A percentile compares a stretch with the other conserved stretches of the same genome.
Evolutionary conservation across 345 rosid genomes (phyloP).

Genomic region (Lepidium africanum): DNA sequence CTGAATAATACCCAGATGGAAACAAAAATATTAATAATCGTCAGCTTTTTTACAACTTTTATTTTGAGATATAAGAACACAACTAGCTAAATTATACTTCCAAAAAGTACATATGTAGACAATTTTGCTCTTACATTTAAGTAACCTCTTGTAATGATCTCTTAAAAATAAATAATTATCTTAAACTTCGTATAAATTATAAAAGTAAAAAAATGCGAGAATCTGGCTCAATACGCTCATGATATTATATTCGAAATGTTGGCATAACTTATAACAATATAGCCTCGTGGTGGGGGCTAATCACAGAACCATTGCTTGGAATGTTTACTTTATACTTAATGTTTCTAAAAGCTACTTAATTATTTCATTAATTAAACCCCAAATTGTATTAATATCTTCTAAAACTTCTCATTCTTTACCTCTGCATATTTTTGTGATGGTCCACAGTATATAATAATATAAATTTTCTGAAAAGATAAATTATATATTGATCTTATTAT

Average conservation of each 20-base stretch:
- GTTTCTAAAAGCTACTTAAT: neutral
- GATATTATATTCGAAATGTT: constrained; percentile 30
- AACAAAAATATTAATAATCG: too few relatives aligned
- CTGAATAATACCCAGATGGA: neutral
- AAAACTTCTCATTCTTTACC: neutral
- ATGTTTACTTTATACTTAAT: constrained; percentile 1
- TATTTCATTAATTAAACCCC: neutral
- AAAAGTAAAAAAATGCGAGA: constrained; percentile 9
- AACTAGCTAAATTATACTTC: neutral
- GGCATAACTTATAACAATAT: constrained; percentile 21
- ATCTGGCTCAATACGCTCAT: constrained; percentile 11
- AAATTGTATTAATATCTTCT: neutral
- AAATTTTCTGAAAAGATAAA: neutral
- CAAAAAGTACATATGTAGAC: neutral
- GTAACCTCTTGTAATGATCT: neutral
- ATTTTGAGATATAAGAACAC: neutral
- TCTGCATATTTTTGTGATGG: neutral
- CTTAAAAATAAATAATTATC: neutral
- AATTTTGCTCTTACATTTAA: neutral
- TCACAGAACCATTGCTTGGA: constrained; percentile 16
- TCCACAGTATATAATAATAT: neutral
- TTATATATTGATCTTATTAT: neutral
- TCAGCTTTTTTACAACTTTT: neutral
- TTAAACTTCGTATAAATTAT: neutral
- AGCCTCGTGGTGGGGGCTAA: constrained; percentile 29